Conservation (phyloP, 2,329 filamentous ascomycete species). For the Alternaria ventricosa region DNA sequence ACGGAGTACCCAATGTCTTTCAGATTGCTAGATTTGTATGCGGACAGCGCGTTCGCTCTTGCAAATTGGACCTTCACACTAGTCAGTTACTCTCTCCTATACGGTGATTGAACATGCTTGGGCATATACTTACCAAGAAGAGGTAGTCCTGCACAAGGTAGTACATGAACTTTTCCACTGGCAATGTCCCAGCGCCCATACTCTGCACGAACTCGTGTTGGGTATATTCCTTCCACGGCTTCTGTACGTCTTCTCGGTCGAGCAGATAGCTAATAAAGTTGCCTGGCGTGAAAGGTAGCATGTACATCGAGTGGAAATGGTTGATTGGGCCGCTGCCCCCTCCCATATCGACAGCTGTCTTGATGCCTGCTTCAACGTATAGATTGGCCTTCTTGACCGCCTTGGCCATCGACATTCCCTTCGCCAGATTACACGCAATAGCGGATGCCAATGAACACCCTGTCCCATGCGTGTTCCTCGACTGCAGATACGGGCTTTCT, state of each 20-base stretch:
- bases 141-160: slow-evolving; percentile 94
- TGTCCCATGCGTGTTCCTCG: slow-evolving; percentile 89
- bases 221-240: slow-evolving; percentile 76
- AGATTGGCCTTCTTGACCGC: slow-evolving; percentile 72
- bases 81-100: slow-evolving; percentile 10
- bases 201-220: slow-evolving; percentile 82
- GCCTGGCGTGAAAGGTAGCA: slow-evolving; percentile 73
- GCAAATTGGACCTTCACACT: slow-evolving; percentile 78
- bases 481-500: slow-evolving; percentile 73
- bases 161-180: slow-evolving; percentile 78
- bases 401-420: slow-evolving; percentile 61
- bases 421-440: slow-evolving; percentile 75
- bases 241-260: slow-evolving; percentile 73
- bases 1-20: slow-evolving; percentile 73
- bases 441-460: slow-evolving; percentile 91
- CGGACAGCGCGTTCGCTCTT: slow-evolving; percentile 81
- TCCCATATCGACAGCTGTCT: slow-evolving; percentile 67
- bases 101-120: background rate
- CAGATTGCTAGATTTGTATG: slow-evolving; percentile 81
- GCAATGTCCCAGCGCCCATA: slow-evolving; percentile 77
- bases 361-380: slow-evolving; percentile 76
- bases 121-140: slow-evolving; percentile 68
- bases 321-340: slow-evolving; percentile 75
- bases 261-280: slow-evolving; percentile 85
- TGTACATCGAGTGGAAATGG: slow-evolving; percentile 76